A percentile compares a stretch with the other conserved stretches of the same genome.
phyloP scores from a whole-genome alignment of 768 basidiomycete species.

The Lactarius quietus region DNA sequence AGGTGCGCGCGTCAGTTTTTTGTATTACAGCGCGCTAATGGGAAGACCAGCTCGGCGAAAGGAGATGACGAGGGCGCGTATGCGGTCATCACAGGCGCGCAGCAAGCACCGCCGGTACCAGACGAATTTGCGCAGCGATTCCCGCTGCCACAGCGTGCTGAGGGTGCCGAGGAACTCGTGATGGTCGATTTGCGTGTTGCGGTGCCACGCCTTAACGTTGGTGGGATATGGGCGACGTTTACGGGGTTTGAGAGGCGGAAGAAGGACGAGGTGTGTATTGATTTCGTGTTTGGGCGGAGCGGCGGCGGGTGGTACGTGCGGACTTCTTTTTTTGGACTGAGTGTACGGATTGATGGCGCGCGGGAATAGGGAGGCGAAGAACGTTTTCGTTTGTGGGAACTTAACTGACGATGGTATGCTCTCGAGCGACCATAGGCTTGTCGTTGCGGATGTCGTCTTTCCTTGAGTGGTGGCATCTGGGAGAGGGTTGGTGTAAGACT shows the following conservation, averaged over 20 bases:
- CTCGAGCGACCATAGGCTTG: slow-evolving; percentile 55
- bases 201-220: slow-evolving; percentile 41
- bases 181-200: slow-evolving; percentile 44
- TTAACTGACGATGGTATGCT: slow-evolving; percentile 39
- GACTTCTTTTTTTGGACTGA: not conserved
- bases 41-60: slow-evolving; percentile 33
- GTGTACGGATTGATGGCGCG: not conserved
- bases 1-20: slow-evolving; percentile 10
- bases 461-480: not conserved
- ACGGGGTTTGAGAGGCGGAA: slow-evolving; percentile 47
- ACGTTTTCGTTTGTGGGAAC: slow-evolving; percentile 2
- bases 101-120: slow-evolving; percentile 41
- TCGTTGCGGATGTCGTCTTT: slow-evolving; percentile 41
- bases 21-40: no score
- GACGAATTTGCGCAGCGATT: slow-evolving; percentile 42
- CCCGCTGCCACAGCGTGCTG: slow-evolving; percentile 31
- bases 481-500: not conserved
- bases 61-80: slow-evolving; percentile 50
- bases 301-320: slow-evolving; percentile 42
- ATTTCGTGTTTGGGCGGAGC: slow-evolving; percentile 51
- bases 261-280: slow-evolving; percentile 43
- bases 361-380: slow-evolving; percentile 4
- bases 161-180: slow-evolving; percentile 28
- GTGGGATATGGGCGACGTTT: slow-evolving; percentile 48
- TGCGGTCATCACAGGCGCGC: slow-evolving; percentile 44